A percentile compares a stretch with the other conserved stretches of the same genome.
Conservation (phyloP, 2,329 filamentous ascomycete species). For the Orbilia brochopaga region DNA sequence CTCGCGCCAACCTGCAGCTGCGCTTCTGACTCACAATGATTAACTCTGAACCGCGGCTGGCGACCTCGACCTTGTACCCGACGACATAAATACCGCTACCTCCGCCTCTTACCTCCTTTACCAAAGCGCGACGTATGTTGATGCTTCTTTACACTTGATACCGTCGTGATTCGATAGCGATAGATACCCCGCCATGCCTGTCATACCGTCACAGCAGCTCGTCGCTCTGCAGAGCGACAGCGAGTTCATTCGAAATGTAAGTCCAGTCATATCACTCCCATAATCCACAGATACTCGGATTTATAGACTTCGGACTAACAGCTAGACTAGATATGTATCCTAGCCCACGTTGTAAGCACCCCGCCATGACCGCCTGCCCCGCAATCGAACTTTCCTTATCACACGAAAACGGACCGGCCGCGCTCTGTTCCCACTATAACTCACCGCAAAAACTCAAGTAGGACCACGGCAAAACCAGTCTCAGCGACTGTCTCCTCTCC, state of each 20-base stretch:
- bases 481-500: slow-evolving; percentile 93
- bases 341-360: slow-evolving; percentile 80
- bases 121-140: no score
- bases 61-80: neutral
- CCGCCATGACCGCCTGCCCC: slow-evolving; percentile 13
- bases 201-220: slow-evolving; percentile 88
- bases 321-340: slow-evolving; percentile 77
- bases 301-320: slow-evolving; percentile 57
- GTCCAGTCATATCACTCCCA: slow-evolving; percentile 56
- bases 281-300: slow-evolving; percentile 29
- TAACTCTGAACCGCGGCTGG: slow-evolving; percentile 10
- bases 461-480: slow-evolving; percentile 97
- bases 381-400: neutral
- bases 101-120: neutral
- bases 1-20: neutral
- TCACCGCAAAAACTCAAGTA: slow-evolving; percentile 56
- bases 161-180: slow-evolving; percentile 9
- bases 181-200: slow-evolving; percentile 70
- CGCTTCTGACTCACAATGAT: slow-evolving; percentile 24
- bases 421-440: slow-evolving; percentile 32
- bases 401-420: slow-evolving; percentile 8
- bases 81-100: no score
- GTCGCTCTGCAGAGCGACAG: slow-evolving; percentile 86
- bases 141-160: neutral
- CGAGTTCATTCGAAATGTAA: slow-evolving; percentile 89